Conservation (phyloP, 306 rosid genomes). For the Gastrolobium villosum region DNA sequence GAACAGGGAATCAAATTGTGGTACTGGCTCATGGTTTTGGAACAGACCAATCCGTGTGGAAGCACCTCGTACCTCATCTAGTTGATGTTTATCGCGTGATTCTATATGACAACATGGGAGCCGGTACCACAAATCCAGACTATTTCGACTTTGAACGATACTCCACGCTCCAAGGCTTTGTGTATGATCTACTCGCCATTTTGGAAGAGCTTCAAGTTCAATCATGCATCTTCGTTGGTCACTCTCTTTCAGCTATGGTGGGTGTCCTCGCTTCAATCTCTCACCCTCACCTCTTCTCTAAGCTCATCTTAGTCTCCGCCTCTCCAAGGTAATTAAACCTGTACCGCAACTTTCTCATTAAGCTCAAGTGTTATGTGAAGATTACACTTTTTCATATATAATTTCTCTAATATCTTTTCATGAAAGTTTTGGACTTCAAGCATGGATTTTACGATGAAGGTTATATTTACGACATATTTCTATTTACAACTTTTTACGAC, state of each 20-base stretch:
- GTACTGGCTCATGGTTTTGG: slow-evolving; percentile 80
- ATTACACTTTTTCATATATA: too few relatives aligned
- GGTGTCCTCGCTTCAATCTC: slow-evolving; percentile 65
- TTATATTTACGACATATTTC: too few relatives aligned
- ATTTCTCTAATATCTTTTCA: too few relatives aligned
- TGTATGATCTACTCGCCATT: slow-evolving; percentile 66
- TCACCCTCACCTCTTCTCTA: slow-evolving; percentile 72
- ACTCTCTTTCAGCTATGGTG: slow-evolving; percentile 78
- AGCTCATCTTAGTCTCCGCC: slow-evolving; percentile 68
- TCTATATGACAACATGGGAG: slow-evolving; percentile 78
- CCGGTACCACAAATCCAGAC: slow-evolving; percentile 79
- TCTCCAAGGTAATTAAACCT: slow-evolving; percentile 57
- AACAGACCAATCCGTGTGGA: slow-evolving; percentile 85
- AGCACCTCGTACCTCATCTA: slow-evolving; percentile 72
- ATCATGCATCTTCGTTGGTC: slow-evolving; percentile 74
- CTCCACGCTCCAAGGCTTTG: slow-evolving; percentile 63
- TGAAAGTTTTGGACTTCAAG: too few relatives aligned
- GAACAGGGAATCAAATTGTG: slow-evolving; percentile 52
- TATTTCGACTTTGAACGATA: slow-evolving; percentile 76
- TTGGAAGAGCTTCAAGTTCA: slow-evolving; percentile 62
- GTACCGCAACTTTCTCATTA: too few relatives aligned
- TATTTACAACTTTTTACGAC: too few relatives aligned
- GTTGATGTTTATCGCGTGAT: slow-evolving; percentile 62
- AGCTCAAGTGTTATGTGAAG: too few relatives aligned
- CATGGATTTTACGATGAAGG: too few relatives aligned